Conservation (phyloP, 306 rosid species). For the Crataegus laevigata region DNA sequence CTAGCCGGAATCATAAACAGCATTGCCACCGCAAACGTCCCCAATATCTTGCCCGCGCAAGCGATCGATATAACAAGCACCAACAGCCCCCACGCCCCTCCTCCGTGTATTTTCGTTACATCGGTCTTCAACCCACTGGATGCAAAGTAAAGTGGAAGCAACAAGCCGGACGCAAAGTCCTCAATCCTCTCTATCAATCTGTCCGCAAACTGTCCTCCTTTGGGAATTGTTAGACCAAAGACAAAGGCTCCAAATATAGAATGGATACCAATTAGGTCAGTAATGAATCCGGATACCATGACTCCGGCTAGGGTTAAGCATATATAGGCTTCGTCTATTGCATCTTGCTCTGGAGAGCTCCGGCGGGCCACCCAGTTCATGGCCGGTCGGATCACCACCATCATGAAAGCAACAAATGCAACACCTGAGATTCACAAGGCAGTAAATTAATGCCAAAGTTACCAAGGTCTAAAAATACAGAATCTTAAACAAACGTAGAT, state of each 20-base stretch:
- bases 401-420: constrained; percentile 56
- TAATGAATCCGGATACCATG: constrained; percentile 57
- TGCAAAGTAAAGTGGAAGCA: constrained; percentile 80
- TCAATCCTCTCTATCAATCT: constrained; percentile 63
- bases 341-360: constrained; percentile 36
- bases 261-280: constrained; percentile 81
- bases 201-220: constrained; percentile 47
- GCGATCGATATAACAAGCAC: constrained; percentile 57
- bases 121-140: constrained; percentile 82
- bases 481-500: neutral
- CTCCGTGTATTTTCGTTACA: constrained; percentile 57
- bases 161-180: constrained; percentile 71
- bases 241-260: constrained; percentile 81
- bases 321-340: constrained; percentile 46
- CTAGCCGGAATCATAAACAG: constrained; percentile 51
- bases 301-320: constrained; percentile 62
- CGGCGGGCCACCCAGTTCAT: constrained; percentile 54
- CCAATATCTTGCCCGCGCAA: constrained; percentile 70
- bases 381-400: constrained; percentile 41
- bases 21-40: constrained; percentile 67
- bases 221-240: constrained; percentile 71
- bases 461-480: neutral
- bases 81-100: constrained; percentile 60
- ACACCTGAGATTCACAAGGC: constrained; percentile 27
- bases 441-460: neutral